Evolutionary conservation across 192 early-diverging fungal species (phyloP).

Genomic region (Coemansia sp.): DNA sequence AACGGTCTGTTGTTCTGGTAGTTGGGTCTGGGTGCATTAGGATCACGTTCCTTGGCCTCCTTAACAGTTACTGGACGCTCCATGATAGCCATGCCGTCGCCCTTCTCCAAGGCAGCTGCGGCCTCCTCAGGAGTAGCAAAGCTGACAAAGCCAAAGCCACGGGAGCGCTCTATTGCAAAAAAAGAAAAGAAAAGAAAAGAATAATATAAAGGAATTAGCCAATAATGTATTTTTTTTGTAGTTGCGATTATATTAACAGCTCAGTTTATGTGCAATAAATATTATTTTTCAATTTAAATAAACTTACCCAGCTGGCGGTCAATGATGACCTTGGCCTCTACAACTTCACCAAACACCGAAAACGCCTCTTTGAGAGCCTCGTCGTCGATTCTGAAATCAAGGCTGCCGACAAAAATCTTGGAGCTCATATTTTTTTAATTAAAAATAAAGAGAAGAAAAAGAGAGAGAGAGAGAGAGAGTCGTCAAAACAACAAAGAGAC

Average conservation of each 20-base stretch:
- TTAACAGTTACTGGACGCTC: slow-evolving; percentile 85
- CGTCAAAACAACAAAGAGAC: slow-evolving; percentile 2
- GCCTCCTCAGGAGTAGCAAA: slow-evolving; percentile 67
- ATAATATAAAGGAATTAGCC: background rate
- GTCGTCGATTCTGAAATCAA: slow-evolving; percentile 69
- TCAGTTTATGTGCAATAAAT: background rate
- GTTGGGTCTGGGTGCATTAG: slow-evolving; percentile 14
- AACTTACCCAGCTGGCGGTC: slow-evolving; percentile 76
- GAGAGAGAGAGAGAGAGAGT: background rate
- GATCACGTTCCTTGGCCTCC: slow-evolving; percentile 61
- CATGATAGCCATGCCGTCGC: slow-evolving; percentile 73
- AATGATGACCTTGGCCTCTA: slow-evolving; percentile 66
- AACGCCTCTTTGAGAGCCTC: slow-evolving; percentile 66
- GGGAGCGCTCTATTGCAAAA: slow-evolving; percentile 59
- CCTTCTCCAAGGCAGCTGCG: slow-evolving; percentile 65
- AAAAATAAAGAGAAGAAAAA: background rate
- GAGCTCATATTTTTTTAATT: slow-evolving; percentile 8
- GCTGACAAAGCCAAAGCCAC: slow-evolving; percentile 89
- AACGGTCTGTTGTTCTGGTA: slow-evolving; percentile 20
- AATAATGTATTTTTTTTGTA: background rate
- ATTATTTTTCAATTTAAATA: background rate
- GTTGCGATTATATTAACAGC: background rate
- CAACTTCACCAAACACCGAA: slow-evolving; percentile 62
- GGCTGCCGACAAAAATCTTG: slow-evolving; percentile 68
- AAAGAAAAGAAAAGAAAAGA: slow-evolving; percentile 4